These are phyloP conservation scores for Scenedesmus sp. DNA, from an alignment of 163 green algal species.

Conservation along the genomic window DNA sequence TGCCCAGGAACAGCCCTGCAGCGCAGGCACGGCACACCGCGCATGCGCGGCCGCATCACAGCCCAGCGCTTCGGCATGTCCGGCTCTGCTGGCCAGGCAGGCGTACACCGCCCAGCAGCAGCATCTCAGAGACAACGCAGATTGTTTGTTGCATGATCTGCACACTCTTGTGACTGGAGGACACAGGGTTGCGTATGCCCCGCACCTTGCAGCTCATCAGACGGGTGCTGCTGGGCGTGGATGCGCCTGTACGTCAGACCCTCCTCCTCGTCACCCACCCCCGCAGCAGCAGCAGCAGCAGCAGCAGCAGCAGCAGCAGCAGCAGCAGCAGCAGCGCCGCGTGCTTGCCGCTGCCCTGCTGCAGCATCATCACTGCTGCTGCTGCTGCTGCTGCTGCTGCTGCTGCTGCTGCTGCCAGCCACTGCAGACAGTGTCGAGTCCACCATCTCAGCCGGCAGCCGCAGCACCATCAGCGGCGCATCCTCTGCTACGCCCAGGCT, in stretches of 20 bases:
- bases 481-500: conserved; percentile 30
- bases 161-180: too few relatives aligned
- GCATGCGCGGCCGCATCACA: too few relatives aligned
- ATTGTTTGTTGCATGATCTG: too few relatives aligned
- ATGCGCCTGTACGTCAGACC: conserved; percentile 33
- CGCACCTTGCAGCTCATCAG: conserved; percentile 30
- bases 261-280: not conserved
- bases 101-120: too few relatives aligned
- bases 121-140: too few relatives aligned
- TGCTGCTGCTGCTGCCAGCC: not conserved
- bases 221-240: not conserved
- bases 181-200: not conserved
- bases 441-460: not conserved
- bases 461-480: conserved; percentile 35
- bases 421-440: not conserved
- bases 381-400: not conserved
- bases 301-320: conserved; percentile 1
- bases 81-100: too few relatives aligned
- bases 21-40: too few relatives aligned
- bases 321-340: not conserved
- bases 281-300: not conserved
- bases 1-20: conserved; percentile 88
- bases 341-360: not conserved
- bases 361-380: not conserved
- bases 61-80: too few relatives aligned